Evolutionary conservation across 148 eudicot genomes (phyloP).

Genomic region (Silene uniflora): DNA sequence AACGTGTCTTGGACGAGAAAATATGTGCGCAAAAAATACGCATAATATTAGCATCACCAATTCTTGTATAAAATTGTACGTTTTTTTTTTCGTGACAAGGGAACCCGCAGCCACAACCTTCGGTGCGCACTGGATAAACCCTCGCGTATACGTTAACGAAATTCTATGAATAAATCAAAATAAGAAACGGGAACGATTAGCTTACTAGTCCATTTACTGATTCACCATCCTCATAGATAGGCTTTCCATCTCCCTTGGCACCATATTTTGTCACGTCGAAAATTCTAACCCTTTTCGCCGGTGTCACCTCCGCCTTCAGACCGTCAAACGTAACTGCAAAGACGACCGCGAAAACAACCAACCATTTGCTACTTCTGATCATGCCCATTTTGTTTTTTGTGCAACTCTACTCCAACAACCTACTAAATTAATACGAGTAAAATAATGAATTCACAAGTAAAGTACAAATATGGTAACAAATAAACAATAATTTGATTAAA

Average conservation of each 20-base stretch:
- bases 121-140: too few species aligned
- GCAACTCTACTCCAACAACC: neutral
- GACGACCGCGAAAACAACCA: neutral
- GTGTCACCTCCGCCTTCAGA: neutral
- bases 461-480: neutral
- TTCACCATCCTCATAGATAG: conserved; percentile 20
- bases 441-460: too few species aligned
- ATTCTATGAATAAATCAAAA: too few species aligned
- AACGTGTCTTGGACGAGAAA: too few species aligned
- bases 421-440: neutral
- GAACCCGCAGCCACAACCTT: too few species aligned
- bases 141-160: too few species aligned
- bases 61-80: too few species aligned
- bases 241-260: conserved; percentile 37
- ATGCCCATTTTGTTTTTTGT: neutral
- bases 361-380: neutral
- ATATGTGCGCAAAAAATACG: too few species aligned
- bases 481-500: neutral
- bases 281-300: neutral
- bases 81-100: too few species aligned
- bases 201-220: conserved; percentile 31
- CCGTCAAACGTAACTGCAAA: neutral
- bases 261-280: conserved; percentile 41
- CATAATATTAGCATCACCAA: too few species aligned
- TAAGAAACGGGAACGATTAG: neutral